Conservation (phyloP, 2,329 filamentous ascomycete species). For the Beauveria bassiana region DNA sequence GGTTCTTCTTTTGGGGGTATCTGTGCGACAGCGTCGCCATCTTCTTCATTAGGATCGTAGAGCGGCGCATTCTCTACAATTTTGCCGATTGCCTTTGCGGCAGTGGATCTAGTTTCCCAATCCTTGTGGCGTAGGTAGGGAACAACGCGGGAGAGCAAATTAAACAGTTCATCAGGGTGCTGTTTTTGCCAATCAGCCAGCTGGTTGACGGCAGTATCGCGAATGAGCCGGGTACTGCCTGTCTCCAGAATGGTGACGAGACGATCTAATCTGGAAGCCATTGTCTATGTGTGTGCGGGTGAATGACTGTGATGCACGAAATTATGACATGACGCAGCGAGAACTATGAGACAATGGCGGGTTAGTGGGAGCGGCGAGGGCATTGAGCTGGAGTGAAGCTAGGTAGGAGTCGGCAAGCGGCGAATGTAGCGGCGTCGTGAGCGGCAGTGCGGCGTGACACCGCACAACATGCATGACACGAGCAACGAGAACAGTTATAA, state of each 20-base stretch:
- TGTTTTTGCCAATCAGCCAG: constrained; percentile 96
- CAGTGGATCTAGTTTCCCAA: constrained; percentile 92
- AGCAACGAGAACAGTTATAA: not conserved
- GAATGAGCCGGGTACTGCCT: constrained; percentile 89
- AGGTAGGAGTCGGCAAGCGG: not conserved
- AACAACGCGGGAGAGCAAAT: constrained; percentile 86
- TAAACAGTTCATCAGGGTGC: constrained; percentile 95
- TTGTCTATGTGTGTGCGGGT: not conserved
- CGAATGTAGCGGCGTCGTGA: not conserved
- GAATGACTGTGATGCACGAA: not conserved
- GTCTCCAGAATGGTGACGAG: constrained; percentile 78
- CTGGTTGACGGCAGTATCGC: constrained; percentile 94
- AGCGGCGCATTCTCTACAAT: constrained; percentile 82
- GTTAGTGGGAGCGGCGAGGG: not conserved
- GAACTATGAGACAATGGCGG: not conserved
- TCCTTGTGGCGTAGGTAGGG: constrained; percentile 91
- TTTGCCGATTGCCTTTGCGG: constrained; percentile 87
- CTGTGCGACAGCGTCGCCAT: constrained; percentile 56
- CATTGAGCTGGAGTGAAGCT: not conserved
- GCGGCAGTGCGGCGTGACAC: not conserved
- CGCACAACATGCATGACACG: not conserved
- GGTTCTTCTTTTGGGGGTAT: constrained; percentile 34
- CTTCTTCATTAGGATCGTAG: constrained; percentile 77
- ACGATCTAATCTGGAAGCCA: constrained; percentile 13
- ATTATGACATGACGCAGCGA: constrained; percentile 5